These are phyloP conservation scores for Lolium rigidum DNA, from an alignment of 176 grass and related monocot genomes.

Conservation along the genomic window DNA sequence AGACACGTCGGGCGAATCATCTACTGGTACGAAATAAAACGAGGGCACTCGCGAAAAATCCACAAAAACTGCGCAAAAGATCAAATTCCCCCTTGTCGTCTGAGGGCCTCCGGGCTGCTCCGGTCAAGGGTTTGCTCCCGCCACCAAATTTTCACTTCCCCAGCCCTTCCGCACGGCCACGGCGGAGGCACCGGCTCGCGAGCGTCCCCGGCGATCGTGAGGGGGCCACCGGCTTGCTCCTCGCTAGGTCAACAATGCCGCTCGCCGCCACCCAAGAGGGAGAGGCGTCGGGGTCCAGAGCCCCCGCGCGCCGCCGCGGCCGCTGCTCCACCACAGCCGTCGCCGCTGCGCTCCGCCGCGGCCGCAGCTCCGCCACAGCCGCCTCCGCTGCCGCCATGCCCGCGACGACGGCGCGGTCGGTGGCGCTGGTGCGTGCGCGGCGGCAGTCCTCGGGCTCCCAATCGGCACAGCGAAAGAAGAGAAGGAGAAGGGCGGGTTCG, in stretches of 20 bases:
- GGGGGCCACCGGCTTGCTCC: neutral
- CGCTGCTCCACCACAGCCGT: neutral
- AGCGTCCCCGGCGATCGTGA: too few relatives aligned
- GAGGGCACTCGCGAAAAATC: too few relatives aligned
- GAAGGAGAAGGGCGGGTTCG: neutral
- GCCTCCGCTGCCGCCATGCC: neutral
- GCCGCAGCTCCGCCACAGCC: neutral
- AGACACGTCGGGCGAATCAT: too few relatives aligned
- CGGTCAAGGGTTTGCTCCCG: too few relatives aligned
- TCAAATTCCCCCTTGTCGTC: too few relatives aligned
- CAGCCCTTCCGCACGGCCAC: too few relatives aligned
- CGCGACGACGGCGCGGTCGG: neutral
- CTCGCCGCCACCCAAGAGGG: neutral
- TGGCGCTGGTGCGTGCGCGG: neutral
- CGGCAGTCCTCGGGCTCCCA: neutral
- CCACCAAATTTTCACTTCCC: too few relatives aligned
- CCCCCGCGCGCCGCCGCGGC: neutral
- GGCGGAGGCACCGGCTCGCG: too few relatives aligned
- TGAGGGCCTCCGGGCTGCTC: too few relatives aligned
- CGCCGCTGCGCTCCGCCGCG: neutral
- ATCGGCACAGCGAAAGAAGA: neutral
- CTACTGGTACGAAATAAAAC: too few relatives aligned
- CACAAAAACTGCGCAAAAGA: too few relatives aligned
- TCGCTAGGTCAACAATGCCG: neutral
- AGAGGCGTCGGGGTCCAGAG: neutral